Conservation (phyloP, 768 basidiomycete species). For the Dacryopinax spathularia region DNA sequence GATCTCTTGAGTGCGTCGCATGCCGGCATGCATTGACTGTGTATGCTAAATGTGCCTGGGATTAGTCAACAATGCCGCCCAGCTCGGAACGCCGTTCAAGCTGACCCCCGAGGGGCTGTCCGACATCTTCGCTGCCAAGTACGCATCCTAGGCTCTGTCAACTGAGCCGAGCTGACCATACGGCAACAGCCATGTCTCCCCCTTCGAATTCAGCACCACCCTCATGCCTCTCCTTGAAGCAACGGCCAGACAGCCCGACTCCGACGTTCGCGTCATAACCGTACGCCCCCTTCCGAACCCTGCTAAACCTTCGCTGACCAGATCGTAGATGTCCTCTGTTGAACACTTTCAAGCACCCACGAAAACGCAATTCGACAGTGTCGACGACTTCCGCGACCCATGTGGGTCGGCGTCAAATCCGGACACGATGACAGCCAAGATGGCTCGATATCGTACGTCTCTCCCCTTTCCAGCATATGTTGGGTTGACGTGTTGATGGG, state of each 20-base stretch:
- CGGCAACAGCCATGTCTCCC: constrained; percentile 42
- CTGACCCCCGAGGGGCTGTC: background rate
- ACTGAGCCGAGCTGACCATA: no score
- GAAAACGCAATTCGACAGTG: background rate
- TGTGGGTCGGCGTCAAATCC: background rate
- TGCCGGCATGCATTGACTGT: no score
- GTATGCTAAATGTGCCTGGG: no score
- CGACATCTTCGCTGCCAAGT: background rate
- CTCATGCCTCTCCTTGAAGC: constrained; percentile 39
- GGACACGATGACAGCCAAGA: background rate
- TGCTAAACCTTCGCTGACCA: background rate
- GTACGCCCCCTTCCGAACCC: constrained; percentile 23
- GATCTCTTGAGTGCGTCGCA: constrained; percentile 38
- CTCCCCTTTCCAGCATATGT: background rate
- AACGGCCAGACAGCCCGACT: constrained; percentile 34
- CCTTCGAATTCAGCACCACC: constrained; percentile 39
- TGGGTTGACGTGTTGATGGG: background rate
- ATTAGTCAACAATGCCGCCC: background rate
- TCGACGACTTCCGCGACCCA: background rate
- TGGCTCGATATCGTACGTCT: background rate
- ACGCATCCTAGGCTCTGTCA: no score
- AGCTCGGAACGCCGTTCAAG: background rate
- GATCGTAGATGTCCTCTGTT: background rate
- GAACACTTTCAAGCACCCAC: background rate
- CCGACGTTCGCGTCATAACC: constrained; percentile 49